These are phyloP conservation scores for Botrytis tulipae DNA, from an alignment of 2,329 filamentous ascomycete species.

Conservation along the genomic window DNA sequence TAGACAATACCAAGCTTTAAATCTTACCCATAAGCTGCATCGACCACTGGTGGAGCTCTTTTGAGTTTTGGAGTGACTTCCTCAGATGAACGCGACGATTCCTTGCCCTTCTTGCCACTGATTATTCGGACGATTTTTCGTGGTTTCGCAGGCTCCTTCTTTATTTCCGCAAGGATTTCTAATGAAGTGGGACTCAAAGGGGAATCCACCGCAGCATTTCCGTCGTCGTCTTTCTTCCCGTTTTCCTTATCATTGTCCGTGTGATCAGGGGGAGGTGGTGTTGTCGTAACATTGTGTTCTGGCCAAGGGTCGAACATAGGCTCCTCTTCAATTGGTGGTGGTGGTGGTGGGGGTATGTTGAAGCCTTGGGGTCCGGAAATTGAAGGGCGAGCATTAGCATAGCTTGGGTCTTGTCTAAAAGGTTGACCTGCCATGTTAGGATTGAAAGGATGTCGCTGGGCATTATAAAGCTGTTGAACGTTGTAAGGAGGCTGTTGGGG, in stretches of 20 bases:
- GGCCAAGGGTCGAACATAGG: conserved; percentile 17
- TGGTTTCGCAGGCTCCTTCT: conserved; percentile 16
- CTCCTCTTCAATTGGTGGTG: conserved; percentile 14
- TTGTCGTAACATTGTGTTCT: conserved; percentile 17
- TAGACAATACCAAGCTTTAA: conserved; percentile 21
- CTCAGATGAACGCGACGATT: conserved; percentile 37
- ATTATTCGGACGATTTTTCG: conserved; percentile 23
- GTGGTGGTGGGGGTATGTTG: conserved; percentile 10
- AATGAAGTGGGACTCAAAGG: conserved; percentile 34
- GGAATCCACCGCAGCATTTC: conserved; percentile 2
- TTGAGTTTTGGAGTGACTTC: conserved; percentile 37
- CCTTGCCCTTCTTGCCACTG: conserved; percentile 27
- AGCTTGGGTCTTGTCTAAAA: conserved; percentile 36
- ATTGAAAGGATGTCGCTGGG: background rate
- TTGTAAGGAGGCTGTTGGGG: conserved; percentile 25
- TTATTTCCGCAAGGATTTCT: conserved; percentile 35
- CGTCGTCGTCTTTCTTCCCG: conserved; percentile 8
- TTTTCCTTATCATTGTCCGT: conserved; percentile 7
- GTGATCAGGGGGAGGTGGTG: conserved; percentile 16
- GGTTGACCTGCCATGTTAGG: conserved; percentile 19
- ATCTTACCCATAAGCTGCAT: conserved; percentile 42
- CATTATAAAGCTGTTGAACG: conserved; percentile 1
- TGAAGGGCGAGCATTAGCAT: conserved; percentile 34
- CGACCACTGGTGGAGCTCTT: conserved; percentile 42
- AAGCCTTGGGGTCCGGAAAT: conserved; percentile 30